phyloP scores from a whole-genome alignment of 441 rosid genomes.

The Capsella rubella region DNA sequence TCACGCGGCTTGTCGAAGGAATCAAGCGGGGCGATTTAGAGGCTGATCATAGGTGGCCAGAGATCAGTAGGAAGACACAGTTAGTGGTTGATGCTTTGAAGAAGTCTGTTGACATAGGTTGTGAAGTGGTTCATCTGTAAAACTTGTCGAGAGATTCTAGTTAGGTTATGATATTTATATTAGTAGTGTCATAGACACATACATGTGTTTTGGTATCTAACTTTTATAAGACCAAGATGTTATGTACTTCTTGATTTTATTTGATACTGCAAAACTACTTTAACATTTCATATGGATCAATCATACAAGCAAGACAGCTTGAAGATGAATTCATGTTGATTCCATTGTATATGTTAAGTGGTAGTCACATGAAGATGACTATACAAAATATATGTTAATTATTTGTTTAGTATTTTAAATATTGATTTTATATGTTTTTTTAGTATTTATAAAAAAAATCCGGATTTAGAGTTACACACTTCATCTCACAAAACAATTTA shows the following conservation, averaged over 20 bases:
- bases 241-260: neutral
- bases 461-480: too few species aligned
- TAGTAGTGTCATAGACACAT: neutral
- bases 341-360: conserved; percentile 6
- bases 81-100: conserved; percentile 64
- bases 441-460: too few species aligned
- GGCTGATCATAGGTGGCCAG: conserved; percentile 58
- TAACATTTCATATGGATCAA: neutral
- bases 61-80: conserved; percentile 67
- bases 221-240: neutral
- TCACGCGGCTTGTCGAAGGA: conserved; percentile 49
- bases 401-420: too few species aligned
- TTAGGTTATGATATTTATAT: neutral
- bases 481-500: too few species aligned
- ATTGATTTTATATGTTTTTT: too few species aligned
- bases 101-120: conserved; percentile 63
- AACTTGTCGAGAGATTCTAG: neutral
- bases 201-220: neutral
- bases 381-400: too few species aligned
- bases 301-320: neutral
- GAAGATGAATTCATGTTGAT: neutral
- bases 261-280: neutral
- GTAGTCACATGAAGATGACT: too few species aligned
- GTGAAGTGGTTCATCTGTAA: conserved; percentile 52
- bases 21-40: conserved; percentile 37